These are phyloP conservation scores for Haberlea rhodopensis DNA, from an alignment of 257 asterid species.

Conservation along the genomic window DNA sequence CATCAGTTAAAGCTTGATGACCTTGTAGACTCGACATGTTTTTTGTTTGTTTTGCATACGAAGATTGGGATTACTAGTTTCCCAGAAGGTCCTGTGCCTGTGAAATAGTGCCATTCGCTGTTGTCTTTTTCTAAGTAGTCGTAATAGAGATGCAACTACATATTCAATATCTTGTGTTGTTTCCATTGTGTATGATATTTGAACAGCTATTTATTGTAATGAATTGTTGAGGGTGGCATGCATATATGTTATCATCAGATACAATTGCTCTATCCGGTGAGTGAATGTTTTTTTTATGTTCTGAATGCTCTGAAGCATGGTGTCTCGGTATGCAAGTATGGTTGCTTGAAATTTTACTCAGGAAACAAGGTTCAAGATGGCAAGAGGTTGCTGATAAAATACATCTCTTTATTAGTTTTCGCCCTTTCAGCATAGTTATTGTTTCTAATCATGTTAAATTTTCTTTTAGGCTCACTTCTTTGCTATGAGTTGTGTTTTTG, in stretches of 20 bases:
- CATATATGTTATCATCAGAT: neutral
- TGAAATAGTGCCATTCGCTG: constrained; percentile 20
- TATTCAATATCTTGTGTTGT: constrained; percentile 5
- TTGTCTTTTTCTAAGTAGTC: constrained; percentile 24
- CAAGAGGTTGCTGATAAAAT: neutral
- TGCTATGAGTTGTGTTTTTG: too few relatives aligned
- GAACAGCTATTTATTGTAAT: neutral
- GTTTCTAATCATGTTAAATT: too few relatives aligned
- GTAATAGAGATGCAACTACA: constrained; percentile 3
- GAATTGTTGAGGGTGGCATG: neutral
- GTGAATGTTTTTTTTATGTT: neutral
- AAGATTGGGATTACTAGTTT: neutral
- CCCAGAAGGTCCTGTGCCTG: constrained; percentile 14
- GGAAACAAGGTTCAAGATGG: neutral
- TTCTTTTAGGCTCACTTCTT: too few relatives aligned
- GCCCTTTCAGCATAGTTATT: neutral
- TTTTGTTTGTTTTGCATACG: constrained; percentile 1
- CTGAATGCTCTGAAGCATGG: neutral
- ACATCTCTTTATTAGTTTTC: neutral
- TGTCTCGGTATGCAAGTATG: neutral
- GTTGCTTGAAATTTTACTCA: neutral
- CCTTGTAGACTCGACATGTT: constrained; percentile 4
- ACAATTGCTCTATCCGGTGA: neutral
- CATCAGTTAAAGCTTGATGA: constrained; percentile 44
- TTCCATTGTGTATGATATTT: constrained; percentile 1